Base-by-base conservation (phyloP, 192 early-diverging fungal genomes). In the Coemansia sp. region DNA sequence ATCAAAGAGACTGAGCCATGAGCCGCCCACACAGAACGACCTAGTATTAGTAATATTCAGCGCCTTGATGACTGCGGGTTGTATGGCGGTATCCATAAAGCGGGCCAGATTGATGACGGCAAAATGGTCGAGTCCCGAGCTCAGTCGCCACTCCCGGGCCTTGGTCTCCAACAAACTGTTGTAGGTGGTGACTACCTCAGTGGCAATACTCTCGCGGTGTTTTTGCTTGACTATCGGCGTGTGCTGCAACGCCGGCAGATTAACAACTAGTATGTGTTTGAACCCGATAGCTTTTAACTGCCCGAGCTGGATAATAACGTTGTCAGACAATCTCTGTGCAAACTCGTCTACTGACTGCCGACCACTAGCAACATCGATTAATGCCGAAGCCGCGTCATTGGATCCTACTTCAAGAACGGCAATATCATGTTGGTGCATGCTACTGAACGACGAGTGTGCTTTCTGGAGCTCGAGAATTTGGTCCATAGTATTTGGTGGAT, bases 341-440 rank as follows among this genome's bases (percentile, higher is more conserved):
- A 78, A 77, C 50, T 65, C 74, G 27, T 78, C 71, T 1, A 64
- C 57, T 1, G 75, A 52, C n/a, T 43, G 40, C 20, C 33, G 66
- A 12, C 69, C 66, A 6, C 36, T 34, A 0, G 62, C 55, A 8
- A 78, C 65, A 13, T 83, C 76, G 34, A 69, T 52, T 61, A 78
- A 36, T 0, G 69, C 70, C 5, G 72, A 46, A 43, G 39, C 41
- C 20, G 68, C 66, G 63, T 83, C 75, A 39, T 83, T 83, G 1
- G 80, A 58, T 0, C 76, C 80, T 33, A 78, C 52, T 41, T 72
- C 80, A 15, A 83, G 44, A 64, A 78, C 50, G 1, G 75, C 75
- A 16, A 75, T 65, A 31, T 78, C 76, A 39, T 31, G 12, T 9
- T 9, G 11, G 15, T 49, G 24, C 11, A 20, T 16, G 24, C 31